Conservation (phyloP, 2,329 filamentous ascomycete genomes). For the Dendryphion nanum region DNA sequence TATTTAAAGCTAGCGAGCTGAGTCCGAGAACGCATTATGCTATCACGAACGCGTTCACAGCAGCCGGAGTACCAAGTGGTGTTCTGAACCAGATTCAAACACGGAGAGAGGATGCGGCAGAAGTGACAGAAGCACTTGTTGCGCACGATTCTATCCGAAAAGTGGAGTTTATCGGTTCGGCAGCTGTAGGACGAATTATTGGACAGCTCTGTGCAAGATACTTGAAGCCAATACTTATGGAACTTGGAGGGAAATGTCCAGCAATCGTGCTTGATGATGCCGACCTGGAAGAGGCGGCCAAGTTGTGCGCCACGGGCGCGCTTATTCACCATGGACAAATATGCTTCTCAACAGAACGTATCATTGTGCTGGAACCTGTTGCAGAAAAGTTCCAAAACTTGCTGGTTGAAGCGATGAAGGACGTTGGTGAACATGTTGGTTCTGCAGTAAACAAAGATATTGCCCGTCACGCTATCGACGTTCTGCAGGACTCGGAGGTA, state of each 20-base stretch:
- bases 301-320: slow-evolving; percentile 14
- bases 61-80: slow-evolving; percentile 36
- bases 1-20: slow-evolving; percentile 25
- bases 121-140: slow-evolving; percentile 29
- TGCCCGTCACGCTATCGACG: slow-evolving; percentile 8
- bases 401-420: slow-evolving; percentile 5
- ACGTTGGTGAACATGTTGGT: slow-evolving; percentile 1
- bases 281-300: slow-evolving; percentile 45
- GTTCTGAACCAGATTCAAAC: slow-evolving; percentile 25
- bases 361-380: slow-evolving; percentile 21
- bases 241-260: slow-evolving; percentile 47
- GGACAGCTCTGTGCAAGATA: slow-evolving; percentile 38
- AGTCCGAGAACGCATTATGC: slow-evolving; percentile 14
- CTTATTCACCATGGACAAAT: slow-evolving; percentile 23
- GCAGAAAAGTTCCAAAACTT: slow-evolving; percentile 14
- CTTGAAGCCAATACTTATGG: slow-evolving; percentile 46
- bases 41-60: slow-evolving; percentile 20
- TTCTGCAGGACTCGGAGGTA: slow-evolving; percentile 8
- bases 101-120: slow-evolving; percentile 10
- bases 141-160: slow-evolving; percentile 40
- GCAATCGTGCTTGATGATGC: slow-evolving; percentile 47
- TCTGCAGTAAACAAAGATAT: slow-evolving; percentile 6
- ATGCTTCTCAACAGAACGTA: slow-evolving; percentile 21
- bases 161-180: slow-evolving; percentile 42
- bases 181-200: slow-evolving; percentile 34